Conservation (phyloP, 2,329 filamentous ascomycete species). For the Botrytis deweyae region DNA sequence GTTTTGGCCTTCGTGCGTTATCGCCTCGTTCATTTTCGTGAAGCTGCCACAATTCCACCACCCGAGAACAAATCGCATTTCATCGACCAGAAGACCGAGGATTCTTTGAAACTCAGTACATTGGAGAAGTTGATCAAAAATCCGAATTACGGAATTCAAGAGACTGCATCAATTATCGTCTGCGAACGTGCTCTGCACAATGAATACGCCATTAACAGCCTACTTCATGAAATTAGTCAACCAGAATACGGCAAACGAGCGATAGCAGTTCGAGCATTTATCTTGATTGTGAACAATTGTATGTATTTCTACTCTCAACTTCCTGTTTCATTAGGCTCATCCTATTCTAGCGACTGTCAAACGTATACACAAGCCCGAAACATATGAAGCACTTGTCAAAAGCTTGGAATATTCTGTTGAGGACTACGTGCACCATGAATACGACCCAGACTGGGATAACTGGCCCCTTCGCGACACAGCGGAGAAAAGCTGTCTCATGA, state of each 20-base stretch:
- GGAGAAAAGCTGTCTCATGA: conserved; percentile 59
- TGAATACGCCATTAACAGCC: conserved; percentile 46
- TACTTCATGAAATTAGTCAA: conserved; percentile 59
- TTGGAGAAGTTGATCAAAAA: conserved; percentile 66
- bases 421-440: conserved; percentile 51
- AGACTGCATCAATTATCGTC: conserved; percentile 62
- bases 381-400: conserved; percentile 53
- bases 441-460: conserved; percentile 61
- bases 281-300: conserved; percentile 54
- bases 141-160: conserved; percentile 70
- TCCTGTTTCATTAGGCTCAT: conserved; percentile 20
- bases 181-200: conserved; percentile 61
- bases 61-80: conserved; percentile 66
- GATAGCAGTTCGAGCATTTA: conserved; percentile 55
- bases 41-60: conserved; percentile 65
- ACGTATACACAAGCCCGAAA: conserved; percentile 35
- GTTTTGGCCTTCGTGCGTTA: conserved; percentile 57
- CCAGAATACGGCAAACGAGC: conserved; percentile 60
- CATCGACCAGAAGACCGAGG: conserved; percentile 73
- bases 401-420: conserved; percentile 57
- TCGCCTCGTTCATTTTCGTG: conserved; percentile 59
- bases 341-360: conserved; percentile 27
- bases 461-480: conserved; percentile 61
- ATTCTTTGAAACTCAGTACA: conserved; percentile 65
- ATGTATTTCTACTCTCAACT: conserved; percentile 25